Conservation (phyloP, 495 filamentous ascomycete species). For the Daldinia childiae region DNA sequence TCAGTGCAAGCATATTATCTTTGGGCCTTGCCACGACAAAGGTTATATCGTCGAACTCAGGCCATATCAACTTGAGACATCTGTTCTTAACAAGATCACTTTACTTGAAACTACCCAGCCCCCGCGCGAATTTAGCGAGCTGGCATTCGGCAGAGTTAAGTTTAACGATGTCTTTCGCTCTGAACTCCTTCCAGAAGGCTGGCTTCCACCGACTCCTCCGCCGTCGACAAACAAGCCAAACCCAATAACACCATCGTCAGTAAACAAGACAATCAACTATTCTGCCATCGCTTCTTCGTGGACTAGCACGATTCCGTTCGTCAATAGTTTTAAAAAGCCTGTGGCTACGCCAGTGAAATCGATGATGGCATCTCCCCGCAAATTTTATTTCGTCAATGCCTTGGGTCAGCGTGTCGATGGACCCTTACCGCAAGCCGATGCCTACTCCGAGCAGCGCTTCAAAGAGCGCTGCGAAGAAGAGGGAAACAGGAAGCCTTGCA, state of each 20-base stretch:
- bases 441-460: constrained; percentile 29
- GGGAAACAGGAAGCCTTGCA: constrained; percentile 49
- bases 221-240: background rate
- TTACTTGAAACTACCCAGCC: constrained; percentile 51
- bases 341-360: background rate
- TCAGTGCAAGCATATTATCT: constrained; percentile 74
- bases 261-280: background rate
- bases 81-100: constrained; percentile 34
- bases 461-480: constrained; percentile 37
- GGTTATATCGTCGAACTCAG: constrained; percentile 64
- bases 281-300: background rate
- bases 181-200: constrained; percentile 36
- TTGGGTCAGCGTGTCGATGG: constrained; percentile 49
- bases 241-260: background rate
- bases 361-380: background rate
- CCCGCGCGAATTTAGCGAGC: constrained; percentile 45
- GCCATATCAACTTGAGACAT: constrained; percentile 42
- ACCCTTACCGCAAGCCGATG: constrained; percentile 38
- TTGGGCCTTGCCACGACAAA: constrained; percentile 70
- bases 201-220: constrained; percentile 2
- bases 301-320: background rate
- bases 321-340: constrained; percentile 5
- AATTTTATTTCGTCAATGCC: constrained; percentile 47
- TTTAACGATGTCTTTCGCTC: constrained; percentile 52
- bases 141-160: constrained; percentile 41